Percentiles rank a stretch among this genome's conserved stretches.
phyloP scores from a whole-genome alignment of 768 basidiomycete genomes.

The Lenzites betulinus region DNA sequence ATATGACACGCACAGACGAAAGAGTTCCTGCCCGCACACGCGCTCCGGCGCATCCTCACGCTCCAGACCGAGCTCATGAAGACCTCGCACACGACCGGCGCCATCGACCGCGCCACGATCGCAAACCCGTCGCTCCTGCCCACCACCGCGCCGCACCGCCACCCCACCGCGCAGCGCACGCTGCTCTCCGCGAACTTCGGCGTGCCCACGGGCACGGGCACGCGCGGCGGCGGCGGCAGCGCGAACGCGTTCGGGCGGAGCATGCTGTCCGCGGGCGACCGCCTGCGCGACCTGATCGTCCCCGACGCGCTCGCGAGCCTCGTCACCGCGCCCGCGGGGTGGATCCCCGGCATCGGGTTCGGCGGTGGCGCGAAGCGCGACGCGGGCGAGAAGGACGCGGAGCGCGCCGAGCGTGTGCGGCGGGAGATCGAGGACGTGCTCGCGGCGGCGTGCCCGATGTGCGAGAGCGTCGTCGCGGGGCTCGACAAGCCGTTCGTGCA shows the following conservation, averaged over 20 bases:
- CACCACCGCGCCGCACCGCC: slow-evolving; percentile 34
- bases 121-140: slow-evolving; percentile 33
- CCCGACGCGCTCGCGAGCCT: slow-evolving; percentile 90
- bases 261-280: slow-evolving; percentile 86
- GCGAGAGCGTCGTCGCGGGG: slow-evolving; percentile 84
- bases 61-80: slow-evolving; percentile 85
- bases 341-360: slow-evolving; percentile 70
- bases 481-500: slow-evolving; percentile 87
- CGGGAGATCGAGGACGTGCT: slow-evolving; percentile 88
- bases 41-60: slow-evolving; percentile 81
- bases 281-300: slow-evolving; percentile 86
- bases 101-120: slow-evolving; percentile 37
- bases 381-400: slow-evolving; percentile 51
- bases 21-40: slow-evolving; percentile 81
- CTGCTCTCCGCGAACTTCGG: slow-evolving; percentile 77
- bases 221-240: slow-evolving; percentile 61
- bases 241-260: slow-evolving; percentile 75
- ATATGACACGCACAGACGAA: slow-evolving; percentile 73
- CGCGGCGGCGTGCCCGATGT: slow-evolving; percentile 88
- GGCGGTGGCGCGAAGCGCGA: slow-evolving; percentile 45
- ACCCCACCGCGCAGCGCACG: slow-evolving; percentile 57
- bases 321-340: slow-evolving; percentile 69
- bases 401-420: slow-evolving; percentile 71
- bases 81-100: slow-evolving; percentile 36
- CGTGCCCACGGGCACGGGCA: slow-evolving; percentile 49